A percentile compares a stretch with the other conserved stretches of the same genome.
Evolutionary conservation across 2,329 filamentous ascomycete genomes (phyloP).

Genomic region (Aaosphaeria pasadenensis): DNA sequence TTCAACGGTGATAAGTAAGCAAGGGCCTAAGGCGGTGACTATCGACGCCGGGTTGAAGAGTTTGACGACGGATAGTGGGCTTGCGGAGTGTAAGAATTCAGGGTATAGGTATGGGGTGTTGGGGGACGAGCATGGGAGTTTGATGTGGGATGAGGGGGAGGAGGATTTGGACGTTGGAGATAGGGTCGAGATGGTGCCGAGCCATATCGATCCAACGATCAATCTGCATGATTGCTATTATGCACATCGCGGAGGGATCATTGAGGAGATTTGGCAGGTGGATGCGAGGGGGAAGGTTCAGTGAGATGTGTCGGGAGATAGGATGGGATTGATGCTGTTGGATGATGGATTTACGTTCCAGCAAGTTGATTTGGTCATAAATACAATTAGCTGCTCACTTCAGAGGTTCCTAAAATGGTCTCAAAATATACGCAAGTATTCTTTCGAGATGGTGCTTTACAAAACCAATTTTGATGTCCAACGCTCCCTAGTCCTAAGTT

Average conservation of each 20-base stretch:
- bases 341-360: background rate
- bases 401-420: no score
- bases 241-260: slow-evolving; percentile 46
- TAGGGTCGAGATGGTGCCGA: slow-evolving; percentile 52
- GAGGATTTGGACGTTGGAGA: slow-evolving; percentile 44
- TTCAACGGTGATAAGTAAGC: slow-evolving; percentile 49
- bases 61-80: slow-evolving; percentile 51
- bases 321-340: background rate
- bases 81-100: slow-evolving; percentile 45
- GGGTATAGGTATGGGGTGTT: slow-evolving; percentile 45
- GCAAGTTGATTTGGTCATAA: no score
- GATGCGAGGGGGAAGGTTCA: slow-evolving; percentile 53
- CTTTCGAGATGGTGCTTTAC: no score
- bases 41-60: slow-evolving; percentile 53
- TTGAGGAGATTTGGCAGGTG: slow-evolving; percentile 53
- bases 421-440: no score
- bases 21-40: slow-evolving; percentile 44
- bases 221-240: slow-evolving; percentile 54
- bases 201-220: slow-evolving; percentile 55
- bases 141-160: slow-evolving; percentile 43
- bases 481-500: no score
- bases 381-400: no score
- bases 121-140: slow-evolving; percentile 50
- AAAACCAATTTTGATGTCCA: no score
- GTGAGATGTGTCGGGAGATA: slow-evolving; percentile 15